Evolutionary conservation across 345 rosid genomes (phyloP).

Genomic region (Eucalyptus polyanthemos): DNA sequence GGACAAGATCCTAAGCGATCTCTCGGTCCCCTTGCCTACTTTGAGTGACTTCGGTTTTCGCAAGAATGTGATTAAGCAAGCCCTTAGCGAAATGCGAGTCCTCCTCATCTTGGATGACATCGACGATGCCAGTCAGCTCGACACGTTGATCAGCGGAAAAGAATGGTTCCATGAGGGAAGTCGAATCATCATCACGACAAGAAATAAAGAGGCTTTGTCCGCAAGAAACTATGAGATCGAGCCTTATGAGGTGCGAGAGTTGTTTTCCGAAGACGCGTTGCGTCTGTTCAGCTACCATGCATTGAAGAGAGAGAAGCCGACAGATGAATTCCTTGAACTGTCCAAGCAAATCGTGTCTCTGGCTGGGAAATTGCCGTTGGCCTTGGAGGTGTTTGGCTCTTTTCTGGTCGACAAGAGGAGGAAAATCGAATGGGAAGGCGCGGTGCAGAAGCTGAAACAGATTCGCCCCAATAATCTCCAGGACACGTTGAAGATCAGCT

Average conservation of each 20-base stretch:
- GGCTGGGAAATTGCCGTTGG: conserved; percentile 49
- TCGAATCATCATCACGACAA: conserved; percentile 52
- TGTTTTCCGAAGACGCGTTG: conserved; percentile 16
- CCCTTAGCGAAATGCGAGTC: conserved; percentile 6
- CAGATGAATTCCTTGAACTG: conserved; percentile 4
- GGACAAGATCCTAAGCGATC: conserved; percentile 5
- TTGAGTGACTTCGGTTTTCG: conserved; percentile 7
- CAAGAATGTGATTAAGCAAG: background rate
- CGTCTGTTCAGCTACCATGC: conserved; percentile 54
- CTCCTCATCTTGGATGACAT: conserved; percentile 53
- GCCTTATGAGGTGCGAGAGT: conserved; percentile 33
- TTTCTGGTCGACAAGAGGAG: conserved; percentile 35
- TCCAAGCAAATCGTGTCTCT: conserved; percentile 33
- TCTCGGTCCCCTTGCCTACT: background rate
- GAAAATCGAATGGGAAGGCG: conserved; percentile 33
- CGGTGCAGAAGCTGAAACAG: conserved; percentile 18
- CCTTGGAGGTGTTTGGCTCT: conserved; percentile 64
- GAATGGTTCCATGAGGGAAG: conserved; percentile 37
- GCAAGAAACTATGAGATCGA: background rate
- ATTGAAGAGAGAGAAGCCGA: conserved; percentile 30
- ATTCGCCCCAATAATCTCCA: conserved; percentile 20
- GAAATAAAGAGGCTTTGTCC: conserved; percentile 20
- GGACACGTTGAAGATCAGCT: conserved; percentile 38
- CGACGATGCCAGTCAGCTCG: conserved; percentile 16
- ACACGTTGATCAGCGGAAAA: conserved; percentile 15